Percentiles rank a stretch among this genome's conserved stretches.
phyloP scores from a whole-genome alignment of 73 alveolate genomes.

The Paramecium primaurelia region DNA sequence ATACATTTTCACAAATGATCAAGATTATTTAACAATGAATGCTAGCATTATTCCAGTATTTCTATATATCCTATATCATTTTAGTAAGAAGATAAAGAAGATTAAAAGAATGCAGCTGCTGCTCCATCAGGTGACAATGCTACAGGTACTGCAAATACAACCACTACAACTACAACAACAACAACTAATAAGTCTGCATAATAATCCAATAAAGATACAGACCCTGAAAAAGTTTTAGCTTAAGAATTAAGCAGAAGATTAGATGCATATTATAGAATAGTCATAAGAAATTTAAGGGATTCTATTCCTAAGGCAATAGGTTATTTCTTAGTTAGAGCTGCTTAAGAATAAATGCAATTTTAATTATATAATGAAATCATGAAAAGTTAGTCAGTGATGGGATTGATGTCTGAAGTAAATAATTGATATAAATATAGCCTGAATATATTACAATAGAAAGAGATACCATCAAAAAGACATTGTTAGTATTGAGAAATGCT shows the following conservation, averaged over 20 bases:
- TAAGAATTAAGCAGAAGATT: conserved; percentile 87
- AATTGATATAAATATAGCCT: conserved; percentile 67
- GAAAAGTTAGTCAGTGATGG: conserved; percentile 75
- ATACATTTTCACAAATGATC: conserved; percentile 71
- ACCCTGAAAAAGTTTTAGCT: conserved; percentile 75
- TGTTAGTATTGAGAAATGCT: conserved; percentile 75
- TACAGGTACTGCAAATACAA: background rate
- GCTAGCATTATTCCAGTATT: conserved; percentile 48
- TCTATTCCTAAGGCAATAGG: conserved; percentile 97
- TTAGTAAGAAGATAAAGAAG: conserved; percentile 46
- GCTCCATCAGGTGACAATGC: conserved; percentile 48
- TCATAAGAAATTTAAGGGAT: conserved; percentile 91
- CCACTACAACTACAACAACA: background rate
- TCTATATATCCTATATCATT: background rate
- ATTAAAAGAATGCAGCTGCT: background rate
- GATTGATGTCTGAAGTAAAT: conserved; percentile 64
- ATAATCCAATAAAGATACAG: conserved; percentile 51
- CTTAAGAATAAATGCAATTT: conserved; percentile 67
- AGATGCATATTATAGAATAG: conserved; percentile 87
- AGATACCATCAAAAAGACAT: conserved; percentile 69
- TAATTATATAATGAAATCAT: conserved; percentile 70
- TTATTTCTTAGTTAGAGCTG: conserved; percentile 90
- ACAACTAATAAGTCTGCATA: conserved; percentile 14
- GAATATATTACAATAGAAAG: conserved; percentile 82
- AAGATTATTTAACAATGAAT: conserved; percentile 61